Evolutionary conservation across 352 stramenopile species (phyloP).

Genomic region (Globisporangium takayamanum): DNA sequence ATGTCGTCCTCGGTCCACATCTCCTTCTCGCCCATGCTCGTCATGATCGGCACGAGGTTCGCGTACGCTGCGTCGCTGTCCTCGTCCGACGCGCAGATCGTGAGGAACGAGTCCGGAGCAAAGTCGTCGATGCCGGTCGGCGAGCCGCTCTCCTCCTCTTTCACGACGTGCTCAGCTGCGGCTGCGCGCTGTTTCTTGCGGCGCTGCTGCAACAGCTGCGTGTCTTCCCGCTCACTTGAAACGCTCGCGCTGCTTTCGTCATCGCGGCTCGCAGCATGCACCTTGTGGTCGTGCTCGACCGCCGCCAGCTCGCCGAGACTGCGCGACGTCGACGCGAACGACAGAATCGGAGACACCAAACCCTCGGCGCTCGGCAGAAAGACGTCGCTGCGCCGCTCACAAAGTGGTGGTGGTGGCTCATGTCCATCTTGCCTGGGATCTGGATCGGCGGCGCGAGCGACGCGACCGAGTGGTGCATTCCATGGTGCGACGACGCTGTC

Average conservation of each 20-base stretch:
- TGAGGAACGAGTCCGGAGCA: constrained; percentile 43
- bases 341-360: constrained; percentile 25
- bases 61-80: constrained; percentile 29
- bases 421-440: constrained; percentile 27
- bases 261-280: neutral
- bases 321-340: constrained; percentile 16
- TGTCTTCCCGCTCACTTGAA: constrained; percentile 1
- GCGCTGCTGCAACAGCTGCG: constrained; percentile 1
- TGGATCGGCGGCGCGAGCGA: constrained; percentile 36
- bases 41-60: constrained; percentile 40
- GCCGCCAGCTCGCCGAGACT: neutral
- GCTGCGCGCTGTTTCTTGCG: constrained; percentile 7
- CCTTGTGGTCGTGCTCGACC: neutral
- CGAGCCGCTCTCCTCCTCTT: constrained; percentile 29
- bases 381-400: neutral
- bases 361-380: constrained; percentile 19
- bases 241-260: neutral
- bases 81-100: constrained; percentile 23
- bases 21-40: constrained; percentile 39
- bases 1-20: constrained; percentile 81
- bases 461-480: constrained; percentile 4
- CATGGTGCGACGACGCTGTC: neutral
- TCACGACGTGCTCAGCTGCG: constrained; percentile 5
- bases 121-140: constrained; percentile 63
- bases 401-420: constrained; percentile 8